Evolutionary conservation across 306 rosid species (phyloP).

Genomic region (Castanospermum australe): DNA sequence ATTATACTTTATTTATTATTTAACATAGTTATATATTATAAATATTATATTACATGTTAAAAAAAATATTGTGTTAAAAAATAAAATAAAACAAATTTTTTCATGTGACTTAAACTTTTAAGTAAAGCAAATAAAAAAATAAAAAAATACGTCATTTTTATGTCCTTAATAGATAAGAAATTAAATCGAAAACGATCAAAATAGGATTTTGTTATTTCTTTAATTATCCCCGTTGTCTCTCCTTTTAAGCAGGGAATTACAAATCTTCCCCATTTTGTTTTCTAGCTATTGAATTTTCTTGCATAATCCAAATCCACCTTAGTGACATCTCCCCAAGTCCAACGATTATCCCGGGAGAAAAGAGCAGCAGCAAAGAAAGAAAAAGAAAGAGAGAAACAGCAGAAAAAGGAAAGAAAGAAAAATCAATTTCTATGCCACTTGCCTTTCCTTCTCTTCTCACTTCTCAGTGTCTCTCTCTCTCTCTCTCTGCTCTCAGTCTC

Average conservation of each 20-base stretch:
- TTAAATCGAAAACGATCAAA: no score
- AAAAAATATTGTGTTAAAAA: no score
- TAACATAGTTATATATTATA: no score
- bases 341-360: slow-evolving; percentile 21
- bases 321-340: no score
- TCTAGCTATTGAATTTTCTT: not conserved
- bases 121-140: no score
- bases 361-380: not conserved
- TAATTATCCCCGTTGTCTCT: not conserved
- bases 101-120: no score
- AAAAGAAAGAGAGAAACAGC: no score
- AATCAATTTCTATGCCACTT: not conserved
- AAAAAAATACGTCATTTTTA: no score
- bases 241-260: not conserved
- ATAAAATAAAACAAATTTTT: no score
- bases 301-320: slow-evolving; percentile 17
- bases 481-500: slow-evolving; percentile 14
- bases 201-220: not conserved
- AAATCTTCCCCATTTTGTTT: slow-evolving; percentile 21
- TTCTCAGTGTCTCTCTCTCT: not conserved
- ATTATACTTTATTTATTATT: no score
- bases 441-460: not conserved
- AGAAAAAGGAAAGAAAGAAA: not conserved
- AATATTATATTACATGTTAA: no score
- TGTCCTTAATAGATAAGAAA: no score